Conservation (phyloP, 257 asterid species). For the Ligustrum vulgare region DNA sequence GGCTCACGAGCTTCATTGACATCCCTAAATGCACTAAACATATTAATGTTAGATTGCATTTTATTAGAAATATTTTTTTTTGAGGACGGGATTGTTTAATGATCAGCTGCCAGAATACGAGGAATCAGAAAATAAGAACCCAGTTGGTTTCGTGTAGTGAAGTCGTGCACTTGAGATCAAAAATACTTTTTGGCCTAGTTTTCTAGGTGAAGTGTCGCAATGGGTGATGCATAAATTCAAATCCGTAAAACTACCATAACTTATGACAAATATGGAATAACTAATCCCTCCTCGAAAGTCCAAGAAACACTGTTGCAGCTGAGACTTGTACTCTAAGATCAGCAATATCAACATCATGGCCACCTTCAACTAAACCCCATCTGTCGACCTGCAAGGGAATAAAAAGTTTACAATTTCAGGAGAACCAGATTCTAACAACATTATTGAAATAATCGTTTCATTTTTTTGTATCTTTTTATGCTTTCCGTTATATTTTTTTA, state of each 20-base stretch:
- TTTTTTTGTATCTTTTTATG: background rate
- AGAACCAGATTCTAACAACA: background rate
- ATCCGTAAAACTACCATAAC: background rate
- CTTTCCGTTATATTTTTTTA: too few relatives aligned
- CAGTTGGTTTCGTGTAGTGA: too few relatives aligned
- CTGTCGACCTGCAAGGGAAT: constrained; percentile 42
- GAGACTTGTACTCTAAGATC: constrained; percentile 88
- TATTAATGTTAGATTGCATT: too few relatives aligned
- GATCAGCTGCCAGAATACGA: too few relatives aligned
- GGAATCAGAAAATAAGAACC: too few relatives aligned
- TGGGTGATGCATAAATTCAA: background rate
- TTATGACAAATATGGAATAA: background rate
- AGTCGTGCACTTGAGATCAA: too few relatives aligned
- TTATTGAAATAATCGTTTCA: background rate
- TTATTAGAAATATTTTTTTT: too few relatives aligned
- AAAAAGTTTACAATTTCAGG: background rate
- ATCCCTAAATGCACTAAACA: too few relatives aligned
- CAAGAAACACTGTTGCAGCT: constrained; percentile 82
- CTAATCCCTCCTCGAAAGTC: constrained; percentile 62
- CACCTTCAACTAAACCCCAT: constrained; percentile 98
- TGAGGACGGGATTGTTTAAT: too few relatives aligned
- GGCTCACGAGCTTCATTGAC: too few relatives aligned
- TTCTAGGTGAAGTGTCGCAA: background rate
- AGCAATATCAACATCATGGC: constrained; percentile 95
- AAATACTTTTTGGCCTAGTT: background rate